Base-by-base conservation (phyloP, 2,329 filamentous ascomycete genomes). In the Cryphonectria parasitica region DNA sequence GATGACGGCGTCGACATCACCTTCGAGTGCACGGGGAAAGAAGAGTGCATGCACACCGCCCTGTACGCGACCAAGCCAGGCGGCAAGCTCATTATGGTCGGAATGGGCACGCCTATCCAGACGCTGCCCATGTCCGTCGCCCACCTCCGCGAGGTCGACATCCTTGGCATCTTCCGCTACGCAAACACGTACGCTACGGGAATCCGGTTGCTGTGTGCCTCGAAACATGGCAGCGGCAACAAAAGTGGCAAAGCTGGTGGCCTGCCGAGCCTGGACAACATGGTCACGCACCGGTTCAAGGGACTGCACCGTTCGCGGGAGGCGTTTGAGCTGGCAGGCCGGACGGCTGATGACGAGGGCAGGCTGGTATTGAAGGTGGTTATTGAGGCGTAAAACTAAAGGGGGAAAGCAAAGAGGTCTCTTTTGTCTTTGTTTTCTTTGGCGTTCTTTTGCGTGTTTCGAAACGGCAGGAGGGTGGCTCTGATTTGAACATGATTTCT, bases 21-120 rank as follows among this genome's bases (percentile, higher is more conserved):
- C 0, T 94, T 94, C 74, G 92, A 94, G 79, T 94, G 91, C 77
- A 94, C 92, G 0, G 92, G 92, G 39, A 92, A 93, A 72, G 91
- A 92, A 73, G 85, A 87, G 0, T 93, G 91, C 78, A 90, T 93
- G 81, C 91, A 93, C 77, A 91, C 90, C 1, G 87, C 89, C n/a
- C 88, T 94, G 28, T 94, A 91, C 74, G 90, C 90, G 3, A 90
- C 91, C 13, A 86, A 86, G 70, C 85, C 91, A 0, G 92, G 92
- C 36, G 92, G 92, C 25, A 91, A 90, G 75, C 84, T 94, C 64
- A 86, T 94, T 78, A 89, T 94, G 78, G 91, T 95, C 34, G 92
- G 92, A 67, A 94, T 94, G 92, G 92, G 92, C 52, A 92, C 88
- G 6, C 91, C 92, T 0, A 87, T 93, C 67, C 91, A 94, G 78